phyloP scores from a whole-genome alignment of 2,329 filamentous ascomycete species.

The Botrytis paeoniae region DNA sequence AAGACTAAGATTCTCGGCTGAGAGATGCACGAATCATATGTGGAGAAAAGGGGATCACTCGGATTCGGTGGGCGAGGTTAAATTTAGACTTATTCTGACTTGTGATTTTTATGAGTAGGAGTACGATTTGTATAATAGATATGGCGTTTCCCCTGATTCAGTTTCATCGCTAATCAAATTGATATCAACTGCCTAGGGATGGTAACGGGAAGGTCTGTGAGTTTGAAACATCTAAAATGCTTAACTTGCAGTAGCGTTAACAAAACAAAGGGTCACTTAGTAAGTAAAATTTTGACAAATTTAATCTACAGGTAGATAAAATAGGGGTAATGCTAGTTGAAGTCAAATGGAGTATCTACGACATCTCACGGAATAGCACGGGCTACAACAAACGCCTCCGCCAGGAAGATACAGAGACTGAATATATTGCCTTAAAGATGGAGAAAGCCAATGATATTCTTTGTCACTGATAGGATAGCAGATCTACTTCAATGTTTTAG shows the following conservation, averaged over 20 bases:
- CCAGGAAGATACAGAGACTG: neutral
- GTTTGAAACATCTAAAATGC: neutral
- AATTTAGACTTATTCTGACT: neutral
- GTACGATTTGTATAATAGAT: neutral
- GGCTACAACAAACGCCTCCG: neutral
- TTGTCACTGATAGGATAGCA: neutral
- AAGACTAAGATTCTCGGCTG: neutral
- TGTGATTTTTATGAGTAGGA: neutral
- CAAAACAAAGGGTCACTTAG: neutral
- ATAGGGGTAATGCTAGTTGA: neutral
- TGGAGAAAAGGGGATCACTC: neutral
- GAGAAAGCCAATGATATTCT: neutral
- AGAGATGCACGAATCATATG: neutral
- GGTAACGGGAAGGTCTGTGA: neutral
- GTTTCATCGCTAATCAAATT: neutral
- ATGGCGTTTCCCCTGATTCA: neutral
- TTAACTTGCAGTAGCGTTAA: neutral
- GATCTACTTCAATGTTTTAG: neutral
- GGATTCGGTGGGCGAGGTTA: neutral
- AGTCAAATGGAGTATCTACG: neutral
- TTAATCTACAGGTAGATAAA: neutral
- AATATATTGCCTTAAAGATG: neutral
- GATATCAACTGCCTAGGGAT: neutral
- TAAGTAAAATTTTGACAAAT: neutral
- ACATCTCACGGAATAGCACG: neutral